Evolutionary conservation across 345 rosid species (phyloP), one percentile per base, ranked within the genome.

Genomic region (Tarenaya hassleriana): DNA sequence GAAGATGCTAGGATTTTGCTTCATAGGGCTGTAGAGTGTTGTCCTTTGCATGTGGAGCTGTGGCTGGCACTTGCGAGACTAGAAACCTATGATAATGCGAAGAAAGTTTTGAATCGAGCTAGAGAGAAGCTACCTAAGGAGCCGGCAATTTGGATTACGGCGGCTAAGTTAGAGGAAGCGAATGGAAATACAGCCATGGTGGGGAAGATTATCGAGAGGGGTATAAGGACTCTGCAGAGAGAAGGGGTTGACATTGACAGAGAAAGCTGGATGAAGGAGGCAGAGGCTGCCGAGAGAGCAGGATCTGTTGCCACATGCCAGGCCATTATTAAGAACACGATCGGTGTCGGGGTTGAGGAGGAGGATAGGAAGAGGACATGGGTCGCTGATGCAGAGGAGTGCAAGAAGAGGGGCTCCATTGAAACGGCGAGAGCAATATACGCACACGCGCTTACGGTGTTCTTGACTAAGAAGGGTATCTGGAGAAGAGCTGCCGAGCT

Each of bases 341-440:
- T 90, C 34, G 94, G 91, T 27, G 64, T 86, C 67, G 97, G 94
- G 63, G 95, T 90, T 45, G 95, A 90, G 50, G 95, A 90, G 62
- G 94, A 89, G 66, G 97, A 89, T 75, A 81, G 97, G 69, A 86
- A 89, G 72, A 76, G 97, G 71, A 90, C 97, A 14, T 90, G 94
- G 95, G 95, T 90, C 38, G 97, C 95, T 34, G 97, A 90, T 81
- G 97, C 95, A 4, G 97, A 86, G 63, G 97, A 90, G 68, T 86
- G 94, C 74, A 86, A 79, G 76, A 90, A 86, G 74, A 76, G 91
- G 59, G 88, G 84, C 37, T 83, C 91, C 34, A 80, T 86, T 47
- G 95, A 86, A 78, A 86, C 97, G 14, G 88, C 94, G 12, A 76
- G 95, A 70, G 97, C 95, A 41, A 83, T 90, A 55, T 90, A 86